Conservation (phyloP, 352 stramenopile species). For the Phytophthora ohioensis region DNA sequence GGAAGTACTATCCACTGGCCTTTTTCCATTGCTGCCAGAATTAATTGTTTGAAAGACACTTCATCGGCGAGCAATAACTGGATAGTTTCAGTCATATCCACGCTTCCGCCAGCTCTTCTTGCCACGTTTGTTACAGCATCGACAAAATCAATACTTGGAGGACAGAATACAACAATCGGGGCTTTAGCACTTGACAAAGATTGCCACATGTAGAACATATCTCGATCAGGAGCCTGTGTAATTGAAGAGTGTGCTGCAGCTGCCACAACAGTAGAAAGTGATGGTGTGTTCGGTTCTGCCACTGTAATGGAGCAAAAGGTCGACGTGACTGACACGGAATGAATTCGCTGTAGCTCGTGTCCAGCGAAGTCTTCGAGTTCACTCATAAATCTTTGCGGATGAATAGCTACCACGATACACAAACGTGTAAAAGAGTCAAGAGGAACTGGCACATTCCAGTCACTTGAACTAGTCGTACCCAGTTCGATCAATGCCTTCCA, state of each 20-base stretch:
- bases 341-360: constrained; percentile 28
- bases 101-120: constrained; percentile 37
- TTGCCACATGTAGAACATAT: constrained; percentile 45
- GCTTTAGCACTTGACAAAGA: constrained; percentile 45
- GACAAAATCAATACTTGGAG: constrained; percentile 47
- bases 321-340: constrained; percentile 1
- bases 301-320: constrained; percentile 3
- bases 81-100: constrained; percentile 38
- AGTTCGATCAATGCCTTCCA: constrained; percentile 40
- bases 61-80: constrained; percentile 27
- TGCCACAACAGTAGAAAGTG: constrained; percentile 27
- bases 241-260: constrained; percentile 22
- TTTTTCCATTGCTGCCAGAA: constrained; percentile 55
- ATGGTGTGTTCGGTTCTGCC: constrained; percentile 5
- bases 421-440: constrained; percentile 36
- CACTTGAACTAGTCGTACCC: constrained; percentile 5
- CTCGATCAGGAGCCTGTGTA: constrained; percentile 18
- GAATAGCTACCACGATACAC: constrained; percentile 36
- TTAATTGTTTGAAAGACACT: constrained; percentile 40
- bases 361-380: constrained; percentile 45
- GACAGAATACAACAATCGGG: constrained; percentile 46
- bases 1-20: constrained; percentile 66
- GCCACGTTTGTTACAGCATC: constrained; percentile 44
- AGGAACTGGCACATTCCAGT: constrained; percentile 17
- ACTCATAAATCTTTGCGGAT: constrained; percentile 34